Evolutionary conservation across 2,329 filamentous ascomycete species (phyloP).

Genomic region (Elsinoe australis): DNA sequence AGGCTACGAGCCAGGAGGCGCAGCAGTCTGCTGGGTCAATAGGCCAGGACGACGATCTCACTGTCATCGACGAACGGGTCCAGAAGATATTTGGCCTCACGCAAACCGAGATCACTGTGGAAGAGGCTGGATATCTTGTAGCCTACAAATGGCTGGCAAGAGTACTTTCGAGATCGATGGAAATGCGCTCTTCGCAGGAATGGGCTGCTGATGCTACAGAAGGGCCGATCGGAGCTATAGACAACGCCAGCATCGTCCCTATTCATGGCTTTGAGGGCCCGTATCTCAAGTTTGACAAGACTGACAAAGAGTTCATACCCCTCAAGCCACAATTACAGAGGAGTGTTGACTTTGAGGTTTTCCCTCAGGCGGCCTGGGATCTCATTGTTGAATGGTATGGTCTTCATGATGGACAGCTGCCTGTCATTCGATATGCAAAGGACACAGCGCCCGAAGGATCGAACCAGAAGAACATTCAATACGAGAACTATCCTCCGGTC

Average conservation of each 20-base stretch:
- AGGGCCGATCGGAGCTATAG: constrained; percentile 67
- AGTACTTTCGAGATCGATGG: constrained; percentile 58
- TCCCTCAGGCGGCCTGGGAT: constrained; percentile 75
- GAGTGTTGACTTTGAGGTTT: constrained; percentile 64
- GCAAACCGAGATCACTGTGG: constrained; percentile 53
- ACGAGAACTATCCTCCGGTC: constrained; percentile 76
- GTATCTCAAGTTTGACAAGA: constrained; percentile 22
- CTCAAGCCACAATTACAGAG: constrained; percentile 59
- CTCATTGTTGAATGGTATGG: constrained; percentile 78
- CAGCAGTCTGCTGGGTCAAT: neutral
- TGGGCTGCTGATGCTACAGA: constrained; percentile 53
- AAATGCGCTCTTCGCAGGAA: constrained; percentile 49
- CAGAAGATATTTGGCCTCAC: constrained; percentile 59
- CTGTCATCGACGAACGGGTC: constrained; percentile 60
- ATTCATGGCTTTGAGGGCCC: constrained; percentile 26
- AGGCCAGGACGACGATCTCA: neutral
- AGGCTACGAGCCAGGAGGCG: neutral
- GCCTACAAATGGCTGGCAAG: constrained; percentile 71
- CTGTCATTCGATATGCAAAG: constrained; percentile 69
- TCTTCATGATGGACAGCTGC: constrained; percentile 57
- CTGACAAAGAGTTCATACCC: constrained; percentile 52
- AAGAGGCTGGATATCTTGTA: constrained; percentile 68
- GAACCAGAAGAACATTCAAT: constrained; percentile 60
- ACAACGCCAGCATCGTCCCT: constrained; percentile 72
- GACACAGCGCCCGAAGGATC: constrained; percentile 58